These are phyloP conservation scores for Tillandsia leiboldiana DNA, from an alignment of 176 grass and related monocot genomes.

Conservation along the genomic window DNA sequence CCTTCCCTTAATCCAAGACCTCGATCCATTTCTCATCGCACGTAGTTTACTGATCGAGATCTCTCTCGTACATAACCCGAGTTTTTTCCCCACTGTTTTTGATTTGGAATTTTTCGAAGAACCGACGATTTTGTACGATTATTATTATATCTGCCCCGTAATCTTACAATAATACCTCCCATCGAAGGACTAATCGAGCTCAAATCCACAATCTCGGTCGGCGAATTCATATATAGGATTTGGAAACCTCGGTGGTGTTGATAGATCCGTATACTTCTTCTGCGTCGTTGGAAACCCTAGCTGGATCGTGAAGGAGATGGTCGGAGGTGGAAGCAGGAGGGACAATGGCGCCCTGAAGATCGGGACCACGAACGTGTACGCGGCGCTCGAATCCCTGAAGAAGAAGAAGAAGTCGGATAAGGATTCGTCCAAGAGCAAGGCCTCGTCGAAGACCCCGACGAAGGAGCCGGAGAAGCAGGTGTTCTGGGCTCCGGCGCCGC, in stretches of 20 bases:
- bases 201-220: background rate
- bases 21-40: too few relatives aligned
- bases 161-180: background rate
- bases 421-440: slow-evolving; percentile 31
- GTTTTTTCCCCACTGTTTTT: background rate
- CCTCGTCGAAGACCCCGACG: slow-evolving; percentile 43
- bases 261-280: too few relatives aligned
- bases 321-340: slow-evolving; percentile 66
- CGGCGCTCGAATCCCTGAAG: slow-evolving; percentile 90
- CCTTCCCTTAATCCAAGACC: background rate
- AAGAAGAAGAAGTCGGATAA: slow-evolving; percentile 95
- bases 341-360: slow-evolving; percentile 65
- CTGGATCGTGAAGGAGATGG: slow-evolving; percentile 37
- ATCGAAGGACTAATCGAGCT: background rate
- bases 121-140: background rate
- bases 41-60: background rate
- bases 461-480: slow-evolving; percentile 42
- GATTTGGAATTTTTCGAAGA: background rate
- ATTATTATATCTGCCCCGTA: background rate
- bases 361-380: slow-evolving; percentile 84
- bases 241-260: too few relatives aligned
- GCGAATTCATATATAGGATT: background rate
- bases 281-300: background rate
- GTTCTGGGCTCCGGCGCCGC: slow-evolving; percentile 57
- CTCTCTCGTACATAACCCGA: background rate